phyloP scores from a whole-genome alignment of 257 asterid species.

The Penstemon eatonii region DNA sequence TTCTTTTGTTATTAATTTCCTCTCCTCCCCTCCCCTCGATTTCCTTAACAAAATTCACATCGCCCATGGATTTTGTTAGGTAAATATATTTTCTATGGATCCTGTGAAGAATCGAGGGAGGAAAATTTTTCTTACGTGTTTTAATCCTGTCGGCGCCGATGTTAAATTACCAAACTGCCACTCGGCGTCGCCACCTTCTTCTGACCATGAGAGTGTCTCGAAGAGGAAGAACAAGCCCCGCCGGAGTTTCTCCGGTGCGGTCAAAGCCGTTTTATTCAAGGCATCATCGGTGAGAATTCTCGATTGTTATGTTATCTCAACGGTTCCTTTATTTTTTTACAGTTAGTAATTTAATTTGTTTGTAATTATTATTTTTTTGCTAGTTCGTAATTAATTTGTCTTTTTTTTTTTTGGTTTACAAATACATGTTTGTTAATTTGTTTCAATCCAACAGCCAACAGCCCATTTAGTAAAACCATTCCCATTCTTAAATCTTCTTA shows the following conservation, averaged over 20 bases:
- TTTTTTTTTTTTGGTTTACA: too few relatives aligned
- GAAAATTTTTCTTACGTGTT: constrained; percentile 39
- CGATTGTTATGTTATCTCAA: too few relatives aligned
- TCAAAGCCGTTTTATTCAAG: constrained; percentile 41
- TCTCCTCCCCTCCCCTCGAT: background rate
- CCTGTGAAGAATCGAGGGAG: constrained; percentile 39
- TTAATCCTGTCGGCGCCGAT: constrained; percentile 13
- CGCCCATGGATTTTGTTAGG: constrained; percentile 22
- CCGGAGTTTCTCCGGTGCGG: constrained; percentile 37
- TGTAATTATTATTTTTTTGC: too few relatives aligned
- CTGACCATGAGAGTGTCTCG: background rate
- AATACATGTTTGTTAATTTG: too few relatives aligned
- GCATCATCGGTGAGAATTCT: constrained; percentile 35
- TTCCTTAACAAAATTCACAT: too few relatives aligned
- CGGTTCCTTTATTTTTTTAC: too few relatives aligned
- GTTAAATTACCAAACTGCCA: constrained; percentile 1
- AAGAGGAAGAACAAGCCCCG: constrained; percentile 27
- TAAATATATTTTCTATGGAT: constrained; percentile 23
- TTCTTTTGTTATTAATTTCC: background rate
- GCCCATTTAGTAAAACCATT: too few relatives aligned
- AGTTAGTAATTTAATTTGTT: too few relatives aligned
- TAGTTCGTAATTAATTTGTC: too few relatives aligned
- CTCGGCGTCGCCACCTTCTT: background rate
- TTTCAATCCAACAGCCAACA: too few relatives aligned
- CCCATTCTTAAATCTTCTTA: too few relatives aligned